phyloP scores from a whole-genome alignment of 352 stramenopile genomes.

The Peronosclerospora sorghi region DNA sequence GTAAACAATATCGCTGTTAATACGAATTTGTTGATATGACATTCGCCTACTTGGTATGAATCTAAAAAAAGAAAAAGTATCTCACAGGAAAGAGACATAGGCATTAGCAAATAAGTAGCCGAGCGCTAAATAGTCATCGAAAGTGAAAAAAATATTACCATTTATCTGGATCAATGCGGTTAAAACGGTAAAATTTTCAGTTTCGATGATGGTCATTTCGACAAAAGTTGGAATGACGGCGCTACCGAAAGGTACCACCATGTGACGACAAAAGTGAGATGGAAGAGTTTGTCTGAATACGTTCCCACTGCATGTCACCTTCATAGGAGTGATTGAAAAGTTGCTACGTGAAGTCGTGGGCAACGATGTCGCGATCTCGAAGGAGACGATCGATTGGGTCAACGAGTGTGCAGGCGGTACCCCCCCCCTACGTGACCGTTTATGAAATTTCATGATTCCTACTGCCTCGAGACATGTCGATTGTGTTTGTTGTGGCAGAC shows the following conservation, averaged over 20 bases:
- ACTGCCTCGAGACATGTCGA: no score
- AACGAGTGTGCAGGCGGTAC: constrained; percentile 43
- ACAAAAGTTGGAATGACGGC: neutral
- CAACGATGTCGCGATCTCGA: constrained; percentile 39
- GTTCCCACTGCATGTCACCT: neutral
- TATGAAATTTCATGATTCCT: neutral
- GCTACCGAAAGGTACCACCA: constrained; percentile 13
- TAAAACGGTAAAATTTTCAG: no score
- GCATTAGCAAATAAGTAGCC: no score
- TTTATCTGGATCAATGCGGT: no score
- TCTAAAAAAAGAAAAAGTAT: no score
- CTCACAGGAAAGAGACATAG: no score
- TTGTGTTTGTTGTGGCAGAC: constrained; percentile 19
- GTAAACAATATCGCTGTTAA: neutral
- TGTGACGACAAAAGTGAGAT: neutral
- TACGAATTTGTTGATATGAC: neutral
- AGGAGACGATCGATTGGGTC: constrained; percentile 59
- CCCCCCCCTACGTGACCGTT: no score
- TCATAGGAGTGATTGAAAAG: constrained; percentile 20
- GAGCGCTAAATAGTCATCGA: no score
- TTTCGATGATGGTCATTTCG: neutral
- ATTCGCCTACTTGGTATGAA: no score
- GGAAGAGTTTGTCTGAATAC: neutral
- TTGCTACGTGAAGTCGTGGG: constrained; percentile 45
- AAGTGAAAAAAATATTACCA: no score